phyloP scores from a whole-genome alignment of 2,329 filamentous ascomycete species.

The Knufia fluminis region DNA sequence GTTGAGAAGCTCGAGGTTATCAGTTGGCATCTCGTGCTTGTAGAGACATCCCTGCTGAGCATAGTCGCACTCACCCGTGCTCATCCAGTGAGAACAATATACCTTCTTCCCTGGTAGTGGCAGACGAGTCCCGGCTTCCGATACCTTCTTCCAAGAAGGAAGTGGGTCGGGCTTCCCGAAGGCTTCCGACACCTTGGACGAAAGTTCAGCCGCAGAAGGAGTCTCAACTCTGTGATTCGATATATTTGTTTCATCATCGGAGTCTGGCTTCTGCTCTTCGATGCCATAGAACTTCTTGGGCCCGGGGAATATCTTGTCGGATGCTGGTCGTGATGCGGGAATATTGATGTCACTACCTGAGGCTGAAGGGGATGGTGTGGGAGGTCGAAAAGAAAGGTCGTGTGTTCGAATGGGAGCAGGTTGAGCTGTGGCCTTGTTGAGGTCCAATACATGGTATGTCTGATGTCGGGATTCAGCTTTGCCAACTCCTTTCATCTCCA shows the following conservation, averaged over 20 bases:
- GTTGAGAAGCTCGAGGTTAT: constrained; percentile 55
- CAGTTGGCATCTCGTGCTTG: constrained; percentile 80
- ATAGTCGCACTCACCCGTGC: constrained; percentile 75
- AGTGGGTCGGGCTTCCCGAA: not conserved
- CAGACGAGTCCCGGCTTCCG: constrained; percentile 20
- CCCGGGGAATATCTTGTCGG: not conserved
- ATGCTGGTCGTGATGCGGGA: not conserved
- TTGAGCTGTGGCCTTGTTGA: not conserved
- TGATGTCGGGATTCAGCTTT: constrained; percentile 26
- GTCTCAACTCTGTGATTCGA: too few species aligned
- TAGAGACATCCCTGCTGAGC: constrained; percentile 77
- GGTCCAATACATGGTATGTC: constrained; percentile 27
- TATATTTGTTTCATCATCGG: not conserved
- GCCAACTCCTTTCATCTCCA: constrained; percentile 37
- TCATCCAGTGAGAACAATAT: constrained; percentile 86
- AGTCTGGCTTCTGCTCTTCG: constrained; percentile 6
- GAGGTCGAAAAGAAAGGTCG: not conserved
- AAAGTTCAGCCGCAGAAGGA: not conserved
- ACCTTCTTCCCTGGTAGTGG: constrained; percentile 50
- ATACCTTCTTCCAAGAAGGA: not conserved
- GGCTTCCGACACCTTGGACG: not conserved
- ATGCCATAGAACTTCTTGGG: constrained; percentile 8
- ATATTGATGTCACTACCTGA: not conserved
- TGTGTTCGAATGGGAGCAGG: not conserved
- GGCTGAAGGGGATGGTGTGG: not conserved